phyloP scores from a whole-genome alignment of 2,329 filamentous ascomycete species.

The Scortechinia acanthostroma region DNA sequence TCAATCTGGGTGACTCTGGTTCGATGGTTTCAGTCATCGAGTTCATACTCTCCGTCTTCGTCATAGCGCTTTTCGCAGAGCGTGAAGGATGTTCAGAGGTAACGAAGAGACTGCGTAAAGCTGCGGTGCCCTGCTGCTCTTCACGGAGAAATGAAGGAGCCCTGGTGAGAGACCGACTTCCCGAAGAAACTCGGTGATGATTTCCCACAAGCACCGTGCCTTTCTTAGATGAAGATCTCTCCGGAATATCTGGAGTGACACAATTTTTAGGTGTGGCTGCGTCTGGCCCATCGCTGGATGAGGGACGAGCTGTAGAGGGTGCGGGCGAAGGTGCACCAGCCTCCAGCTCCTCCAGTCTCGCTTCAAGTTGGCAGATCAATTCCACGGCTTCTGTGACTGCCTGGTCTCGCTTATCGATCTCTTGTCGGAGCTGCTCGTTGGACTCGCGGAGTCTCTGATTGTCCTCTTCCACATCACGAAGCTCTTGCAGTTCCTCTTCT shows the following conservation, averaged over 20 bases:
- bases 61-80: slow-evolving; percentile 15
- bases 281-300: slow-evolving; percentile 9
- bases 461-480: slow-evolving; percentile 21
- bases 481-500: slow-evolving; percentile 23
- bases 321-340: neutral
- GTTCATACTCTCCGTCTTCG: slow-evolving; percentile 22
- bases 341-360: slow-evolving; percentile 22
- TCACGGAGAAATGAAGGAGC: slow-evolving; percentile 27
- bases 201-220: slow-evolving; percentile 9
- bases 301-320: slow-evolving; percentile 14
- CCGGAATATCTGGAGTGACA: slow-evolving; percentile 21
- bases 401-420: slow-evolving; percentile 26
- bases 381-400: slow-evolving; percentile 30
- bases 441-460: slow-evolving; percentile 22
- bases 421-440: slow-evolving; percentile 22
- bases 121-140: slow-evolving; percentile 22
- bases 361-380: slow-evolving; percentile 30
- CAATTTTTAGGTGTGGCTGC: slow-evolving; percentile 16
- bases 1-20: slow-evolving; percentile 27
- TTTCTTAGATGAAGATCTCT: slow-evolving; percentile 24
- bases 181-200: neutral
- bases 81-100: slow-evolving; percentile 16
- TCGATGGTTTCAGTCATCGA: slow-evolving; percentile 21
- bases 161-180: slow-evolving; percentile 11
- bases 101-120: slow-evolving; percentile 25